Conservation (phyloP, 1,139 yeast species). For the Candida buenavistaensis region DNA sequence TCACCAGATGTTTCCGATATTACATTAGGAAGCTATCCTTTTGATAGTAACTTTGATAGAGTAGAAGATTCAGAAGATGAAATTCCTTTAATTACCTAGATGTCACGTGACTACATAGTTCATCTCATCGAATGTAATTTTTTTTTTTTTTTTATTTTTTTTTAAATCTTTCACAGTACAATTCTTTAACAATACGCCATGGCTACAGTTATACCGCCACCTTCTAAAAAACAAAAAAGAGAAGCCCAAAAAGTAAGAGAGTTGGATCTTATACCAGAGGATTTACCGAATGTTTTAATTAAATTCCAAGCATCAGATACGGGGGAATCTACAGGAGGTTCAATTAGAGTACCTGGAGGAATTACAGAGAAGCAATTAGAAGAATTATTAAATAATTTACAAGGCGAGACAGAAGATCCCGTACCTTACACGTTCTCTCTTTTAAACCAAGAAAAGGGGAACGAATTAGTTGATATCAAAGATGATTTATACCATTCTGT, state of each 20-base stretch:
- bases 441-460: constrained; percentile 33
- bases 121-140: not conserved
- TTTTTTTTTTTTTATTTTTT: constrained; percentile 4
- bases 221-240: constrained; percentile 82
- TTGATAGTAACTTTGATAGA: constrained; percentile 16
- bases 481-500: constrained; percentile 77
- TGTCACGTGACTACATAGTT: not conserved
- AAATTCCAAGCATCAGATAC: constrained; percentile 93
- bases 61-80: constrained; percentile 19
- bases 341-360: constrained; percentile 88
- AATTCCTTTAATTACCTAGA: constrained; percentile 3
- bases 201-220: constrained; percentile 96
- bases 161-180: constrained; percentile 2
- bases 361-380: constrained; percentile 86
- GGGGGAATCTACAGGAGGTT: constrained; percentile 85
- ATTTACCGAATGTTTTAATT: constrained; percentile 83
- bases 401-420: constrained; percentile 72
- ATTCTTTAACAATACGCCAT: constrained; percentile 31
- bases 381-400: constrained; percentile 74
- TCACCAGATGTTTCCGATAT: too few relatives aligned
- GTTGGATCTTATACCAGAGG: constrained; percentile 70
- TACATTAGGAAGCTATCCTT: too few relatives aligned
- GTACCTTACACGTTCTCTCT: constrained; percentile 87
- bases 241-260: constrained; percentile 82
- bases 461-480: constrained; percentile 63